These are phyloP conservation scores for Parachlorella kessleri DNA, from an alignment of 139 green algal genomes.

Conservation along the genomic window DNA sequence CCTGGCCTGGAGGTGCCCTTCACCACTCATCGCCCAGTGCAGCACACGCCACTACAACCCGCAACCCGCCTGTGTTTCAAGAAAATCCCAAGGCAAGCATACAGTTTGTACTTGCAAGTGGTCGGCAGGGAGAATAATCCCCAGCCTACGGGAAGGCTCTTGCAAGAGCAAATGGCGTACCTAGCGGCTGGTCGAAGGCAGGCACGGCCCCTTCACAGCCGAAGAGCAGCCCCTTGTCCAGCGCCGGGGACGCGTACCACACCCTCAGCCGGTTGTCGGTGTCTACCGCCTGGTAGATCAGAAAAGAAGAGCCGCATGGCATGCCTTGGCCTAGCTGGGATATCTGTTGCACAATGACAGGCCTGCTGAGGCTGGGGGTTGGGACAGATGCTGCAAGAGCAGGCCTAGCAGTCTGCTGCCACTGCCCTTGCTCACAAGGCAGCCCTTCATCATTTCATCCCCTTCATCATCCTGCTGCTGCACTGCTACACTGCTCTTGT, in stretches of 20 bases:
- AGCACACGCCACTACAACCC: too few species aligned
- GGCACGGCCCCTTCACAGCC: conserved; percentile 20
- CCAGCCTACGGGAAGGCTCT: too few species aligned
- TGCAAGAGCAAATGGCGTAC: too few species aligned
- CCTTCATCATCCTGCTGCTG: neutral
- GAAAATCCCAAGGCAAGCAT: too few species aligned
- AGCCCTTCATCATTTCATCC: neutral
- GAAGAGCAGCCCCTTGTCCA: conserved; percentile 38
- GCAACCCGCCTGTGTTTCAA: too few species aligned
- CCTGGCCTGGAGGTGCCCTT: too few species aligned
- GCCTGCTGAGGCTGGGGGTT: neutral
- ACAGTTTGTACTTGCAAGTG: too few species aligned
- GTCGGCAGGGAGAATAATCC: too few species aligned
- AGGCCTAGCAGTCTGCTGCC: neutral
- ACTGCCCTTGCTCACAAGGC: neutral
- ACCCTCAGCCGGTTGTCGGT: conserved; percentile 84
- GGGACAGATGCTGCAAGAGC: too few species aligned
- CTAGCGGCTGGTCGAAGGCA: conserved; percentile 13
- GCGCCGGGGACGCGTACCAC: conserved; percentile 71
- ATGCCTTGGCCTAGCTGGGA: too few species aligned
- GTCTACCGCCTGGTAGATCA: conserved; percentile 89
- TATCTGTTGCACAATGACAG: neutral
- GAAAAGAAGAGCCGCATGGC: neutral
- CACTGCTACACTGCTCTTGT: too few species aligned
- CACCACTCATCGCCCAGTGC: too few species aligned